Evolutionary conservation across 2,329 filamentous ascomycete genomes (phyloP).

Genomic region (Alternaria alternata): DNA sequence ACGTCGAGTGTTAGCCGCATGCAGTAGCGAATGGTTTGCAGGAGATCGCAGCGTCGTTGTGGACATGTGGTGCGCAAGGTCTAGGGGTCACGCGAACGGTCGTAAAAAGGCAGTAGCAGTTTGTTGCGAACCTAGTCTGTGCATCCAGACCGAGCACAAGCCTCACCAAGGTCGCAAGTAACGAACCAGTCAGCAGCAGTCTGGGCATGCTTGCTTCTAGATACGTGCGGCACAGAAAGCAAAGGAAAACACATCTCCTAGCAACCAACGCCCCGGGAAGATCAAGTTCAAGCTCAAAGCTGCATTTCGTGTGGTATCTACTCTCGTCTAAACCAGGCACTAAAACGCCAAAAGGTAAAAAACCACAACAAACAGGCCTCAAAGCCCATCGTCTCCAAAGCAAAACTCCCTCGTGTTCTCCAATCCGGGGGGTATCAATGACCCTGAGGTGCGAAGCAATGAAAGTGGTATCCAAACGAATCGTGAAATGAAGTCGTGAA

Average conservation of each 20-base stretch:
- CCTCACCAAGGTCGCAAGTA: not conserved
- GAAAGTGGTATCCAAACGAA: constrained; percentile 29
- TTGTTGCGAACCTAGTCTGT: too few species aligned
- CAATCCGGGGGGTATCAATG: constrained; percentile 26
- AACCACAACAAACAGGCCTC: not conserved
- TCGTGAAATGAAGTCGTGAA: constrained; percentile 18
- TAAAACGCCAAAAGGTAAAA: constrained; percentile 3
- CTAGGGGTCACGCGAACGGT: too few species aligned
- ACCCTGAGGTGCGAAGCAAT: constrained; percentile 21
- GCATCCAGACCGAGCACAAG: not conserved
- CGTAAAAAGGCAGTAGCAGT: too few species aligned
- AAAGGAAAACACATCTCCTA: too few species aligned
- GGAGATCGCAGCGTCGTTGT: too few species aligned
- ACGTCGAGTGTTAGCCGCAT: too few species aligned
- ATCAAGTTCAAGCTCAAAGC: not conserved
- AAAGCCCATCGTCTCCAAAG: not conserved
- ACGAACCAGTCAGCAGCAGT: too few species aligned
- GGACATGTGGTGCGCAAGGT: too few species aligned
- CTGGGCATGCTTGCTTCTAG: not conserved
- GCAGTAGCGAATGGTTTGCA: too few species aligned
- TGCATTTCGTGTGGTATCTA: constrained; percentile 13
- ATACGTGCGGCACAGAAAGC: not conserved
- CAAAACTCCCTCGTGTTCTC: constrained; percentile 12
- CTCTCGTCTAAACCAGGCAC: constrained; percentile 12
- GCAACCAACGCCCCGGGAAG: too few species aligned